Percentiles rank a stretch among this genome's conserved stretches.
phyloP scores from a whole-genome alignment of 345 rosid species.

The Sonneratia alba region DNA sequence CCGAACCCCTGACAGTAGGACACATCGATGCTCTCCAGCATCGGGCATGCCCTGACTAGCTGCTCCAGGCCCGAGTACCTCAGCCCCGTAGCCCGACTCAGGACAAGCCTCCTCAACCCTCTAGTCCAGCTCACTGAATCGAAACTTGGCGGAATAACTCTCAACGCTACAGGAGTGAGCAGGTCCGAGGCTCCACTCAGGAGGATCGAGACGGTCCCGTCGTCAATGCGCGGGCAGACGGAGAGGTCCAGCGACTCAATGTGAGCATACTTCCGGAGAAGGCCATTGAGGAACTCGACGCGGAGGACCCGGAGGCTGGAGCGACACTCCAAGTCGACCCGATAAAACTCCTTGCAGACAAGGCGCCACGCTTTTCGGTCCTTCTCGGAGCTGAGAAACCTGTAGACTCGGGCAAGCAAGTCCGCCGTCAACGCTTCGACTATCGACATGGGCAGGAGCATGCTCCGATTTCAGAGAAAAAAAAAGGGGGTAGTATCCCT shows the following conservation, averaged over 20 bases:
- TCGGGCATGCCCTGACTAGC: constrained; percentile 41
- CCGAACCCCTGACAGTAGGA: constrained; percentile 67
- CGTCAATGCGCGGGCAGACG: constrained; percentile 64
- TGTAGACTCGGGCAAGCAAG: constrained; percentile 47
- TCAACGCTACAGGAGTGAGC: not conserved
- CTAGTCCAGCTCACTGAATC: constrained; percentile 24
- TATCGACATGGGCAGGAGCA: constrained; percentile 15
- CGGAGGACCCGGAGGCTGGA: constrained; percentile 52
- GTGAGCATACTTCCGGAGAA: constrained; percentile 39
- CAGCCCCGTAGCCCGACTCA: constrained; percentile 61
- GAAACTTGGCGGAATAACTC: not conserved
- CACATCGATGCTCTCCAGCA: constrained; percentile 60
- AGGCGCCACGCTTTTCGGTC: constrained; percentile 69
- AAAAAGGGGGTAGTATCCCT: too few relatives aligned
- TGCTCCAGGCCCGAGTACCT: constrained; percentile 49
- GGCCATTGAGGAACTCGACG: constrained; percentile 44
- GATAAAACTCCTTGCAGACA: constrained; percentile 58
- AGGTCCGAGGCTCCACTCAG: constrained; percentile 12
- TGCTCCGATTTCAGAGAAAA: not conserved
- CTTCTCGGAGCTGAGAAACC: constrained; percentile 23
- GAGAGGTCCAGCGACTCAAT: constrained; percentile 66
- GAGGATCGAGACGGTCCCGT: constrained; percentile 37
- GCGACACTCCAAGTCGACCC: constrained; percentile 53
- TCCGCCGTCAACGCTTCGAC: constrained; percentile 59
- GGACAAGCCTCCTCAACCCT: constrained; percentile 35